Conservation (phyloP, 257 asterid genomes). For the Asclepias syriaca region DNA sequence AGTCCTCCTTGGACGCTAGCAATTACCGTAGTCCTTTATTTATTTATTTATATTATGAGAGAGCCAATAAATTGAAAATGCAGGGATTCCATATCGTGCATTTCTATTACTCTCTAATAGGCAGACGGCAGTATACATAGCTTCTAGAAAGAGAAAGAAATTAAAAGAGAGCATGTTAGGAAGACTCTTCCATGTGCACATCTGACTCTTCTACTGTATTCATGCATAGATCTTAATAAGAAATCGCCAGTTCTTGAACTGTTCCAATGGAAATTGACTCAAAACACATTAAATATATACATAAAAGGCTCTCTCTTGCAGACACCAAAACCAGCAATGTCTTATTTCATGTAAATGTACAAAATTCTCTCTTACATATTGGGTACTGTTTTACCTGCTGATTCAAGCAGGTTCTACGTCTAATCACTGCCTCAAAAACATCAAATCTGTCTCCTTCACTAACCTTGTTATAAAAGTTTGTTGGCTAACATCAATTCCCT, state of each 20-base stretch:
- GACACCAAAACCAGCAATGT: slow-evolving; percentile 1
- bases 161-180: neutral
- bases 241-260: slow-evolving; percentile 23
- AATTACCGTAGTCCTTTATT: too few species aligned
- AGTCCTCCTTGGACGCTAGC: too few species aligned
- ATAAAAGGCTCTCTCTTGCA: neutral
- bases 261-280: slow-evolving; percentile 17
- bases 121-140: too few species aligned
- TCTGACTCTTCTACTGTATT: slow-evolving; percentile 13
- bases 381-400: neutral
- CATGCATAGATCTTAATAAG: neutral
- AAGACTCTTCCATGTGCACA: slow-evolving; percentile 12
- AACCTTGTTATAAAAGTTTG: slow-evolving; percentile 7
- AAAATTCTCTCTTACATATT: slow-evolving; percentile 15
- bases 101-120: neutral
- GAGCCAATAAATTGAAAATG: neutral
- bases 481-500: slow-evolving; percentile 19
- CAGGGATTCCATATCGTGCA: neutral
- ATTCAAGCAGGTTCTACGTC: neutral
- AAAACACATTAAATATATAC: slow-evolving; percentile 19
- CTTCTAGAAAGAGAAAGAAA: neutral
- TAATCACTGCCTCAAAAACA: slow-evolving; percentile 13
- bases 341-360: slow-evolving; percentile 5
- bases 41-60: too few species aligned
- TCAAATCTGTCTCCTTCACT: slow-evolving; percentile 10